These are phyloP conservation scores for Apium graveolens DNA, from an alignment of 129 eudicot genomes.

Conservation along the genomic window DNA sequence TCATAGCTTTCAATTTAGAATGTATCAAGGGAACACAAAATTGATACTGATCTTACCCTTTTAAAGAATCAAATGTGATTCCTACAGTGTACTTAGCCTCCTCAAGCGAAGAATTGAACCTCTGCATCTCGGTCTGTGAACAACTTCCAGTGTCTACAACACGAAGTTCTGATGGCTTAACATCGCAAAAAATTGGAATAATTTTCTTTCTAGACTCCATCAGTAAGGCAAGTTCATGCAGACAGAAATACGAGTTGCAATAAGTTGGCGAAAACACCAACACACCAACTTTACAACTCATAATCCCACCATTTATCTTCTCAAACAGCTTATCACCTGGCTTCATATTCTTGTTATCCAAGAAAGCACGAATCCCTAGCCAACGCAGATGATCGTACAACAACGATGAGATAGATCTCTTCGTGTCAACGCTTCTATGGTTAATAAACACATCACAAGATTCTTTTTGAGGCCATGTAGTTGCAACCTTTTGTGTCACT, in stretches of 20 bases:
- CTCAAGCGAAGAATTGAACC: conserved; percentile 48
- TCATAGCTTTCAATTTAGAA: not conserved
- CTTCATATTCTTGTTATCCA: conserved; percentile 79
- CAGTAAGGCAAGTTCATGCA: conserved; percentile 76
- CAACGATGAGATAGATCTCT: conserved; percentile 52
- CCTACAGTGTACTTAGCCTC: conserved; percentile 76
- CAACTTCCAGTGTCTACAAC: conserved; percentile 31
- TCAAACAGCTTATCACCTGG: conserved; percentile 74
- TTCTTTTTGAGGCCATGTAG: conserved; percentile 3
- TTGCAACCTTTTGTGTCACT: not conserved
- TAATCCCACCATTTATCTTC: conserved; percentile 45
- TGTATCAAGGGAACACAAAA: not conserved
- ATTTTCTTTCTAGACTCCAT: conserved; percentile 59
- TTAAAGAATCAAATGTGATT: conserved; percentile 52
- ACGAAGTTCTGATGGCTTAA: conserved; percentile 59
- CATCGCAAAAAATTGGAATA: conserved; percentile 74
- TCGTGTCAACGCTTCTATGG: conserved; percentile 67
- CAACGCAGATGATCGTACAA: conserved; percentile 42
- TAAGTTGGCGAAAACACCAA: conserved; percentile 71
- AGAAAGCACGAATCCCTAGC: conserved; percentile 43
- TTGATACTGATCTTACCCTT: conserved; percentile 36
- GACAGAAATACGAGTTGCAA: conserved; percentile 71
- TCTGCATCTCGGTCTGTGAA: conserved; percentile 25
- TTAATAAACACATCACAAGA: conserved; percentile 64
- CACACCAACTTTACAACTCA: conserved; percentile 51